phyloP scores from a whole-genome alignment of 495 filamentous ascomycete genomes.

The Penicillium dipodomyicola region DNA sequence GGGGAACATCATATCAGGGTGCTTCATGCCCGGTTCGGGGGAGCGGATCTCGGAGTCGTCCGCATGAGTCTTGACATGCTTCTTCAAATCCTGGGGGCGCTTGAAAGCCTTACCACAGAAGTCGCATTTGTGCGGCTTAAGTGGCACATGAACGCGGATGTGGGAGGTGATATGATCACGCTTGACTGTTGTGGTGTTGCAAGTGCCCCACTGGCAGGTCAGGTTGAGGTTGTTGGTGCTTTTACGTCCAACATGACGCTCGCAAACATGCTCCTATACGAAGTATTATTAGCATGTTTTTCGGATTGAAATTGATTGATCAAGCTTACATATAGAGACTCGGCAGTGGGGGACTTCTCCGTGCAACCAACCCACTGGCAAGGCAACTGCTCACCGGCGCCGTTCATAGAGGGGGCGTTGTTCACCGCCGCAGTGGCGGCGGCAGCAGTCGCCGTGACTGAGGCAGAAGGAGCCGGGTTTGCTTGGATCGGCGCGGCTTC shows the following conservation, averaged over 20 bases:
- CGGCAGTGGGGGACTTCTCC: conserved; percentile 75
- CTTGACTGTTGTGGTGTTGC: conserved; percentile 95
- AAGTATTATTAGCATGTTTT: conserved; percentile 1
- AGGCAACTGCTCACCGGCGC: conserved; percentile 56
- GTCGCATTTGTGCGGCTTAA: conserved; percentile 98
- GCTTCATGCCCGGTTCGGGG: conserved; percentile 58
- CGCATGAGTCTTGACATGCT: conserved; percentile 99
- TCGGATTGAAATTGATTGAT: not conserved
- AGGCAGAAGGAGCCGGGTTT: conserved; percentile 24
- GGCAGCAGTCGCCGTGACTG: conserved; percentile 40
- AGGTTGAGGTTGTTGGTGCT: conserved; percentile 98
- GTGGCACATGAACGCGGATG: conserved; percentile 94
- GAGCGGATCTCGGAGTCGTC: conserved; percentile 90
- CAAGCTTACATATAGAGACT: conserved; percentile 83
- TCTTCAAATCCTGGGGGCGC: conserved; percentile 97
- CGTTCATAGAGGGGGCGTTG: conserved; percentile 35
- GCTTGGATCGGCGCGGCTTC: conserved; percentile 27
- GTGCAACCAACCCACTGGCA: conserved; percentile 88
- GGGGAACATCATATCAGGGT: conserved; percentile 54
- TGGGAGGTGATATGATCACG: conserved; percentile 99
- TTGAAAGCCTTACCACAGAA: conserved; percentile 99
- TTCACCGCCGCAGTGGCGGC: conserved; percentile 46
- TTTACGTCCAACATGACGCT: conserved; percentile 97
- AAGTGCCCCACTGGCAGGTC: conserved; percentile 95
- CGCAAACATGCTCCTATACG: conserved; percentile 90